Percentiles rank a stretch among this genome's conserved stretches.
Conservation (phyloP, 192 early-diverging fungal genomes). For the Globomyces pollinis-pini region DNA sequence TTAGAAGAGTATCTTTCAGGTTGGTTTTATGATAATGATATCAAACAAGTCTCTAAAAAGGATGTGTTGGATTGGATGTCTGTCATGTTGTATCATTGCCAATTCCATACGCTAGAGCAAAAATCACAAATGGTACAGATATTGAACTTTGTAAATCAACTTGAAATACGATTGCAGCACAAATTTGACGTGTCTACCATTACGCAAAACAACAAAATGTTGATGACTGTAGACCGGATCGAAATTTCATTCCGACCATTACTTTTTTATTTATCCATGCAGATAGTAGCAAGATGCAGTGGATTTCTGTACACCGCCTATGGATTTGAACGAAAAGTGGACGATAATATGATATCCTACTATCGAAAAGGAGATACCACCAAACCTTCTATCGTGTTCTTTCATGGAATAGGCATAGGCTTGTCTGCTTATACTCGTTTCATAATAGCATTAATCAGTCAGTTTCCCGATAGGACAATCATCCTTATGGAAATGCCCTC, state of each 20-base stretch:
- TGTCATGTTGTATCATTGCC: background rate
- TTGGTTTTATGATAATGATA: constrained; percentile 7
- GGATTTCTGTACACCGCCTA: background rate
- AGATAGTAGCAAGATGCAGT: too few relatives aligned
- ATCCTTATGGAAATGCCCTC: constrained; percentile 43
- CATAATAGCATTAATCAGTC: constrained; percentile 30
- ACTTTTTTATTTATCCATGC: background rate
- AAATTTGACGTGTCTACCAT: background rate
- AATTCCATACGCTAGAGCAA: background rate
- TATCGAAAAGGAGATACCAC: background rate
- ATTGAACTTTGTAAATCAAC: background rate
- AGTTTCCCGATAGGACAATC: constrained; percentile 10
- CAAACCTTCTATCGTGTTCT: constrained; percentile 48
- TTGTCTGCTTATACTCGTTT: constrained; percentile 47
- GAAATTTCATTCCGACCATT: constrained; percentile 1
- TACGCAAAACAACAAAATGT: too few relatives aligned
- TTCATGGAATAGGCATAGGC: constrained; percentile 65
- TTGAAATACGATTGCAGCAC: background rate
- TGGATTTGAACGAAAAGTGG: background rate
- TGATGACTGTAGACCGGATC: constrained; percentile 3
- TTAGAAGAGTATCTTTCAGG: too few relatives aligned
- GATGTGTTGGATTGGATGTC: constrained; percentile 7
- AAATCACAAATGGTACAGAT: background rate
- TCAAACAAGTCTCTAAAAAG: background rate
- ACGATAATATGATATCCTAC: background rate